Evolutionary conservation across 768 basidiomycete genomes (phyloP), one percentile per base, ranked within the genome.

Genomic region (Pisolithus marmoratus): DNA sequence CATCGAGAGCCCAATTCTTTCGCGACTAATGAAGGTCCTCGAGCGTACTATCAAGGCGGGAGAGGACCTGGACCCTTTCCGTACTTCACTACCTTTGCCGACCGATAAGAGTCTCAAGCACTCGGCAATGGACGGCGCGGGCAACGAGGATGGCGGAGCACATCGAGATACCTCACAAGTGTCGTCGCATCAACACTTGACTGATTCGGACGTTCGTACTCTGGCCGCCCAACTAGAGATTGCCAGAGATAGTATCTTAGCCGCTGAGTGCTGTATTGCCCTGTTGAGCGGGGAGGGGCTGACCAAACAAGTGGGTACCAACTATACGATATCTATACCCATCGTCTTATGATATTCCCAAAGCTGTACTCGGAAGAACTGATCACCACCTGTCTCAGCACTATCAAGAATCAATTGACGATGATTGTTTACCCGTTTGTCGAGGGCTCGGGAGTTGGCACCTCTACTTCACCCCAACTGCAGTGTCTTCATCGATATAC

Each of bases 321-420:
- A 5, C 34, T 51, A 15, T 29, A 24, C 17, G 17, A 12, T 45
- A 45, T 27, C 37, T 52, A 22, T 29, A 14, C 8, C 27, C 24
- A 27, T 49, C 8, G 24, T 51, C 31, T 20, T 45, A 29, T 42
- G 19, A 38, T 3, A 42, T 26, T 57, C 1, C 36, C 19, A 7
- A 61, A 94, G 88, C 72, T 97, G 8, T 95, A 95, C 66, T 96
- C 95, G 0, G 93, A 97, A 65, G 96, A 99, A 63, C 75, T 94
- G 11, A 90, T 99, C 55, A 84, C 84, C 0, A 73, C 79, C 0
- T 91, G 93, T 69, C 74, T 97, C 17, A 74, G 70, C 40, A 74
- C 85, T 0, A 77, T 93, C 55, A 94, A 94, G 64, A 87, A 86
- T 55, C 85, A 86, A 52, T 79, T 96, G 27, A 81, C 81, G 1